phyloP scores from a whole-genome alignment of 768 basidiomycete species.

The Boletus huronensis region DNA sequence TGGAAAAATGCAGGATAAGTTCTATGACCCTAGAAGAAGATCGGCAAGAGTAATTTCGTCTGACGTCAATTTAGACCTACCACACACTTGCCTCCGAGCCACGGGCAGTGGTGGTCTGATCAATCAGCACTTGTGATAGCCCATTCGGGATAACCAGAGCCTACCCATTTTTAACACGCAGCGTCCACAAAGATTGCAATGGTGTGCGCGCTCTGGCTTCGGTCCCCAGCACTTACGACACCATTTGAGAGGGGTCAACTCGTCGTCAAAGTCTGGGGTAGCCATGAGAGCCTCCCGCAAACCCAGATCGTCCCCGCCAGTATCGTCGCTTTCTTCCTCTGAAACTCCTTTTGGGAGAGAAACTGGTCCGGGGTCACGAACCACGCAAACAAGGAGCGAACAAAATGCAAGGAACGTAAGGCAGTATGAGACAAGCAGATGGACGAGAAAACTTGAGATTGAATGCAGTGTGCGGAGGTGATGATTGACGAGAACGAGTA shows the following conservation, averaged over 20 bases:
- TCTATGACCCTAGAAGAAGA: conserved; percentile 59
- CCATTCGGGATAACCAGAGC: conserved; percentile 19
- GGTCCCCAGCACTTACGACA: conserved; percentile 77
- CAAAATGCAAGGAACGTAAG: conserved; percentile 68
- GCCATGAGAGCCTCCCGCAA: conserved; percentile 61
- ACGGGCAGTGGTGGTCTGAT: conserved; percentile 83
- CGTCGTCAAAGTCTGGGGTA: conserved; percentile 46
- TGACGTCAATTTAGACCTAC: conserved; percentile 38
- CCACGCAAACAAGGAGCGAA: conserved; percentile 69
- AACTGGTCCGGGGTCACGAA: conserved; percentile 72
- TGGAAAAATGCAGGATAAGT: conserved; percentile 84
- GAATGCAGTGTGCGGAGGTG: conserved; percentile 54
- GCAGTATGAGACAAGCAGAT: conserved; percentile 58
- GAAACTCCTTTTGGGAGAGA: conserved; percentile 18
- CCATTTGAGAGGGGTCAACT: conserved; percentile 61
- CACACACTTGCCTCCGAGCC: conserved; percentile 75
- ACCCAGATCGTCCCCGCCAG: conserved; percentile 41
- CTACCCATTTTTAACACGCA: conserved; percentile 85
- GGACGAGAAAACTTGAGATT: conserved; percentile 45
- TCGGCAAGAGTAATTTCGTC: background rate
- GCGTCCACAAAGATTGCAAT: conserved; percentile 69
- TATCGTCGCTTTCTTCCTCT: conserved; percentile 29
- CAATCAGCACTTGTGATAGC: conserved; percentile 6
- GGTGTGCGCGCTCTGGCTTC: conserved; percentile 78
- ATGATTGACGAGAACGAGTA: conserved; percentile 64